phyloP scores from a whole-genome alignment of 2,329 filamentous ascomycete genomes.

The Aureobasidium uvarum region DNA sequence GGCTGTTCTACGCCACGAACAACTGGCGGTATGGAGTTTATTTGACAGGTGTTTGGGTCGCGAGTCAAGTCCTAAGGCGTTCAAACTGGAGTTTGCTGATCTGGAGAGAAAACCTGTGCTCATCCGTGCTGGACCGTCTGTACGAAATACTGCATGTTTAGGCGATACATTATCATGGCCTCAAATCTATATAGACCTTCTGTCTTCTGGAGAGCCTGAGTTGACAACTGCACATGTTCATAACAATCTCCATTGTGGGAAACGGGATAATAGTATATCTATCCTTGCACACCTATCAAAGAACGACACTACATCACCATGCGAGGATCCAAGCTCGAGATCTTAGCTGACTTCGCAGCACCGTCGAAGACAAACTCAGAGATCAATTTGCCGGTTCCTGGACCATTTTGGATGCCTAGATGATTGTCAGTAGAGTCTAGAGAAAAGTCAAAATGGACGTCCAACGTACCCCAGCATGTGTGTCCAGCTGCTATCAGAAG shows the following conservation, averaged over 20 bases:
- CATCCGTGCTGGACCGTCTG: slow-evolving; percentile 3
- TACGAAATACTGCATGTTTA: neutral
- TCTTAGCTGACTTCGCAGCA: slow-evolving; percentile 43
- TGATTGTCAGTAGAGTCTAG: neutral
- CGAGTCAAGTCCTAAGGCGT: neutral
- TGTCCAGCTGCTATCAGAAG: slow-evolving; percentile 84
- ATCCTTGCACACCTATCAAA: neutral
- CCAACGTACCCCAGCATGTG: slow-evolving; percentile 76
- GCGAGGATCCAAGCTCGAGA: slow-evolving; percentile 45
- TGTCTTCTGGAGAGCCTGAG: neutral
- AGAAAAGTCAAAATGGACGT: neutral
- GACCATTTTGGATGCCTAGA: slow-evolving; percentile 76
- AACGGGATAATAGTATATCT: neutral
- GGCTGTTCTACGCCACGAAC: neutral
- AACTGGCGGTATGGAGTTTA: slow-evolving; percentile 2
- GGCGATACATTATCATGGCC: neutral
- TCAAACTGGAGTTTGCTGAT: neutral
- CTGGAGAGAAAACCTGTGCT: neutral
- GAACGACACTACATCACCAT: slow-evolving; percentile 30
- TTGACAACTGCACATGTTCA: neutral
- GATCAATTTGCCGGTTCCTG: slow-evolving; percentile 62
- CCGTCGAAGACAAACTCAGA: slow-evolving; percentile 50
- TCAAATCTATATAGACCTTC: neutral
- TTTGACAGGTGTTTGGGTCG: slow-evolving; percentile 12
- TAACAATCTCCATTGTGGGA: neutral